phyloP scores from a whole-genome alignment of 495 filamentous ascomycete genomes.

The Astrothelium subdiscretum region DNA sequence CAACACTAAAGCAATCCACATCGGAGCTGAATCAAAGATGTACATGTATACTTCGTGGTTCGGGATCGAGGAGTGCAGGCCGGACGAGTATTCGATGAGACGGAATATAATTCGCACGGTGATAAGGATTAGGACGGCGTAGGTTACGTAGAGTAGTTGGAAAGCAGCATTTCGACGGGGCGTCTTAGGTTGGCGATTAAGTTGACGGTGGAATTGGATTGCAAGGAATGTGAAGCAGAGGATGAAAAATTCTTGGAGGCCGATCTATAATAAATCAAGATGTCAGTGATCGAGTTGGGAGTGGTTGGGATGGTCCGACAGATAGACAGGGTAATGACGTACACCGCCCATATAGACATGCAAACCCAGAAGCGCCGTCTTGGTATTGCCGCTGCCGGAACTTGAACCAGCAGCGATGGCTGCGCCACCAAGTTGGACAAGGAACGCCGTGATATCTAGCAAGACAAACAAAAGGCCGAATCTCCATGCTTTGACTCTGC shows the following conservation, averaged over 20 bases:
- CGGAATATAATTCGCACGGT: slow-evolving; percentile 14
- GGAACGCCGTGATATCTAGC: slow-evolving; percentile 11
- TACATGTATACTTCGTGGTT: slow-evolving; percentile 13
- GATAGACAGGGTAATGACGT: neutral
- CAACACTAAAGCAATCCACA: slow-evolving; percentile 11
- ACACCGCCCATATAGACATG: slow-evolving; percentile 14
- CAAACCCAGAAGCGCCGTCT: slow-evolving; percentile 5
- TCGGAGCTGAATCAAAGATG: slow-evolving; percentile 10
- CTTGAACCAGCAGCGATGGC: slow-evolving; percentile 5
- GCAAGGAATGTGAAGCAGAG: slow-evolving; percentile 10
- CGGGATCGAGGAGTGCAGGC: slow-evolving; percentile 4
- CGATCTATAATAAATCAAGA: neutral
- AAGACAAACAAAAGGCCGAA: slow-evolving; percentile 14
- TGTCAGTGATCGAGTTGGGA: neutral
- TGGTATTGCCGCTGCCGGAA: neutral
- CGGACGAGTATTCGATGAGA: slow-evolving; percentile 13
- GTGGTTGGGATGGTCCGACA: neutral
- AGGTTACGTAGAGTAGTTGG: slow-evolving; percentile 8
- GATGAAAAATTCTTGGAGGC: slow-evolving; percentile 13
- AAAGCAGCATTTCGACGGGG: neutral
- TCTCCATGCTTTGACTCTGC: slow-evolving; percentile 8
- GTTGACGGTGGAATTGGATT: slow-evolving; percentile 8
- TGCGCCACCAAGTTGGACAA: slow-evolving; percentile 11
- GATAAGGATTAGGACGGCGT: slow-evolving; percentile 12
- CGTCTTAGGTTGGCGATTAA: neutral